Evolutionary conservation across 257 asterid species (phyloP).

Genomic region (Thymus mandschuricus): DNA sequence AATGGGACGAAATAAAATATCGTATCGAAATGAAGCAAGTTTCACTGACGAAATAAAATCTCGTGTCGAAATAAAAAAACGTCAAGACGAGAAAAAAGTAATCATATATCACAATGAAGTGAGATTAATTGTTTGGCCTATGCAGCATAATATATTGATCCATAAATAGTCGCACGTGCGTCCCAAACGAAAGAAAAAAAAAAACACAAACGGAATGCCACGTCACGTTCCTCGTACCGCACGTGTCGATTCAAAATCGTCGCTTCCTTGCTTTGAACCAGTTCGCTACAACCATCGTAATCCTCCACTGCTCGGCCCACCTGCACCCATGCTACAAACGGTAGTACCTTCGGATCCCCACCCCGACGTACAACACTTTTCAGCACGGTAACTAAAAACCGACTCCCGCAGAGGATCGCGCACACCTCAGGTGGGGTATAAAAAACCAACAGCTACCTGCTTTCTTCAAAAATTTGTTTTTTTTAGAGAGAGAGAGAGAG

Average conservation of each 20-base stretch:
- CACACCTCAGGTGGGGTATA: constrained; percentile 7
- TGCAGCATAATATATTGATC: no score
- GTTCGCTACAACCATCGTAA: constrained; percentile 26
- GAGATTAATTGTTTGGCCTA: no score
- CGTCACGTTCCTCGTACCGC: constrained; percentile 26
- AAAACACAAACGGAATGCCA: constrained; percentile 16
- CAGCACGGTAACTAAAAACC: constrained; percentile 1
- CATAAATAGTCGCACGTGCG: neutral
- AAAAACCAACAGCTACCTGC: constrained; percentile 1
- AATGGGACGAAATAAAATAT: no score
- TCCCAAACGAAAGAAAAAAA: neutral
- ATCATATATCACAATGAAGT: no score
- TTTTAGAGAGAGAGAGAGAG: constrained; percentile 13
- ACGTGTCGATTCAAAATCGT: constrained; percentile 35
- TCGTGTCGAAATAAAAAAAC: no score
- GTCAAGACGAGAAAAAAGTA: no score
- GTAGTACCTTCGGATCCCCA: neutral
- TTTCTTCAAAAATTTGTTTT: neutral
- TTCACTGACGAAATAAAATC: no score
- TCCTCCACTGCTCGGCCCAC: neutral
- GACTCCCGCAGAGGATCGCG: constrained; percentile 12
- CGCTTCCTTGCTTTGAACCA: constrained; percentile 32
- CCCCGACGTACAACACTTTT: constrained; percentile 12
- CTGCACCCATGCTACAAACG: neutral
- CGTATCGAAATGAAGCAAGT: no score